phyloP scores from a whole-genome alignment of 305 asterid species.

The Fraxinus nigra region DNA sequence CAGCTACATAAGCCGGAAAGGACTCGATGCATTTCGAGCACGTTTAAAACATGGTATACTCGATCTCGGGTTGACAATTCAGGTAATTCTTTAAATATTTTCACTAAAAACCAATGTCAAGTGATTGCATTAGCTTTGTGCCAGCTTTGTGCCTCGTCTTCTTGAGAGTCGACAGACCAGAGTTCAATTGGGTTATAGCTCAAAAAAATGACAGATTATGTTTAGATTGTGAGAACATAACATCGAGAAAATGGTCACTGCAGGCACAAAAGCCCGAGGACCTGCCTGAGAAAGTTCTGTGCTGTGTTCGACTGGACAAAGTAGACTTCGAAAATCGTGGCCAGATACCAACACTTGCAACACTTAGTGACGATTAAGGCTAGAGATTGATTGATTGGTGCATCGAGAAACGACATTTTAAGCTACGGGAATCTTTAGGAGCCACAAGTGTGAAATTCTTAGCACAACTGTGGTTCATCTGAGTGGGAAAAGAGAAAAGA shows the following conservation, averaged over 20 bases:
- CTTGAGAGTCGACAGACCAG: not conserved
- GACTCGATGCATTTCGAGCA: slow-evolving; percentile 72
- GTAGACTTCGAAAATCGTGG: slow-evolving; percentile 69
- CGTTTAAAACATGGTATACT: slow-evolving; percentile 72
- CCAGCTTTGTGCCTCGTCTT: not conserved
- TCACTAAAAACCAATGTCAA: no score
- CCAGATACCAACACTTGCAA: slow-evolving; percentile 58
- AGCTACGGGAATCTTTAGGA: slow-evolving; percentile 9
- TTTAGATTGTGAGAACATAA: not conserved
- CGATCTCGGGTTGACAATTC: slow-evolving; percentile 85
- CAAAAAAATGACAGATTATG: not conserved
- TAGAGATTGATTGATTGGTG: not conserved
- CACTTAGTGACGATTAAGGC: slow-evolving; percentile 25
- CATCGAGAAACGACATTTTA: slow-evolving; percentile 10
- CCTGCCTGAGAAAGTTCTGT: slow-evolving; percentile 80
- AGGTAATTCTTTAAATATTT: slow-evolving; percentile 37
- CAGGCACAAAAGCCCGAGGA: slow-evolving; percentile 84
- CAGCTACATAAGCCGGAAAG: slow-evolving; percentile 88
- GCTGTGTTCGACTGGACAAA: slow-evolving; percentile 64
- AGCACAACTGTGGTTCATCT: not conserved
- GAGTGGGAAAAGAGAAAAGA: not conserved
- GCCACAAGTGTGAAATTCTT: not conserved
- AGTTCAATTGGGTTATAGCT: not conserved
- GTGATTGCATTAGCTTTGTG: not conserved
- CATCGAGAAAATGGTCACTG: slow-evolving; percentile 18